These are phyloP conservation scores for Thecamonas trahens DNA, from an alignment of 78 protist genomes.

Conservation along the genomic window DNA sequence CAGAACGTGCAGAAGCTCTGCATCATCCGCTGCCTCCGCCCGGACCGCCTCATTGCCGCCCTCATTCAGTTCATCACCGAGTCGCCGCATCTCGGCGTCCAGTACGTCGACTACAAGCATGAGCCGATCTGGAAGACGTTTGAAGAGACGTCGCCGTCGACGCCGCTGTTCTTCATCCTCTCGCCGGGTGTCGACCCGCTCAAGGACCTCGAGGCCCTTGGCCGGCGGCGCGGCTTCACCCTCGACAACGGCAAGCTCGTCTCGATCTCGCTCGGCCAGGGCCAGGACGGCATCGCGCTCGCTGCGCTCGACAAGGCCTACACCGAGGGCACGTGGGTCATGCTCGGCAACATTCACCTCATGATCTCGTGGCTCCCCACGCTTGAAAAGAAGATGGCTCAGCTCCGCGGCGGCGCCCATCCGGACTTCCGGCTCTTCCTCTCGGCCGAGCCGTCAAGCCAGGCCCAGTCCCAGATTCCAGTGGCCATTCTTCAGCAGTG, in stretches of 20 bases:
- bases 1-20: constrained; percentile 37
- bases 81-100: constrained; percentile 35
- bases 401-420: constrained; percentile 15
- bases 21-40: constrained; percentile 69
- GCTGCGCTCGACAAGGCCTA: constrained; percentile 9
- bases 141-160: constrained; percentile 31
- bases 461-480: constrained; percentile 39
- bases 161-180: constrained; percentile 80
- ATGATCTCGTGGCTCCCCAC: constrained; percentile 52
- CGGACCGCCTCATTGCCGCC: constrained; percentile 75
- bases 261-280: constrained; percentile 80
- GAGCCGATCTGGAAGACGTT: constrained; percentile 16
- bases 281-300: constrained; percentile 80
- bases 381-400: constrained; percentile 71
- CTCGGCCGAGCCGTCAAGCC: constrained; percentile 49
- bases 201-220: constrained; percentile 20
- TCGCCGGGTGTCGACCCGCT: constrained; percentile 86
- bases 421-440: constrained; percentile 66
- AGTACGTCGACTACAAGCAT: constrained; percentile 26
- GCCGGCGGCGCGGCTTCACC: constrained; percentile 35
- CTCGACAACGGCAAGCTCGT: constrained; percentile 28
- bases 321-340: constrained; percentile 65
- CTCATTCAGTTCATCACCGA: constrained; percentile 36
- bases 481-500: constrained; percentile 57
- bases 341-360: constrained; percentile 80